Evolutionary conservation across 495 filamentous ascomycete species (phyloP), one percentile per base, ranked within the genome.

Genomic region (Neurospora intermedia): DNA sequence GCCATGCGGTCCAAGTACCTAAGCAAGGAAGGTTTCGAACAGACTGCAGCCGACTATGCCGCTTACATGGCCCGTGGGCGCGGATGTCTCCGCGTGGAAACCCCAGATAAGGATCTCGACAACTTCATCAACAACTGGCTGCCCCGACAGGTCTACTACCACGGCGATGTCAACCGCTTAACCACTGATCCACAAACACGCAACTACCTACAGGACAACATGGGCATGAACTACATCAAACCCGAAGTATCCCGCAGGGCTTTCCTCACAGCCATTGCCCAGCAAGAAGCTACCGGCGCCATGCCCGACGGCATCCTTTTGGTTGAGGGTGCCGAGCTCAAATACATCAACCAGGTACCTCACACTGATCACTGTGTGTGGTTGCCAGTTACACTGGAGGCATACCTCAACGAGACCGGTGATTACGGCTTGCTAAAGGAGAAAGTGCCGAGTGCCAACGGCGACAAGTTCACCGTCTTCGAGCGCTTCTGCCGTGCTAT

Each of bases 51-150:
- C 3, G 83, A 85, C 38, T 88, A 88, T 70, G 83, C 82, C 8
- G 77, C 74, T 20, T 88, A 88, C 76, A 85, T 87, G 76, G 80
- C 78, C 20, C 74, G 81, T 70, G 87, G 87, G 4, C 77, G 81
- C 27, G 87, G 87, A 27, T 87, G 85, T 73, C 78, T 88, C 35
- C 78, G 80, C 69, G 86, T 88, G 48, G 81, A 86, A 73, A 87
- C 87, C 0, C 87, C 86, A 10, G 86, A 88, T 76, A 84, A 85
- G 74, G 83, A 84, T 15, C 79, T 88, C 8, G 85, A 88, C 77
- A 88, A 87, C 77, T 87, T 88, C 73, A 85, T 88, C 76, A 88
- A 88, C 79, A 83, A 88, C 78, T 88, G 87, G 87, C 80, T 88
- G 38, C 84, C 87, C 23, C 85, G 87, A 10, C 87, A 88, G 74